phyloP scores from a whole-genome alignment of 768 basidiomycete species.

The Collybia sp. region DNA sequence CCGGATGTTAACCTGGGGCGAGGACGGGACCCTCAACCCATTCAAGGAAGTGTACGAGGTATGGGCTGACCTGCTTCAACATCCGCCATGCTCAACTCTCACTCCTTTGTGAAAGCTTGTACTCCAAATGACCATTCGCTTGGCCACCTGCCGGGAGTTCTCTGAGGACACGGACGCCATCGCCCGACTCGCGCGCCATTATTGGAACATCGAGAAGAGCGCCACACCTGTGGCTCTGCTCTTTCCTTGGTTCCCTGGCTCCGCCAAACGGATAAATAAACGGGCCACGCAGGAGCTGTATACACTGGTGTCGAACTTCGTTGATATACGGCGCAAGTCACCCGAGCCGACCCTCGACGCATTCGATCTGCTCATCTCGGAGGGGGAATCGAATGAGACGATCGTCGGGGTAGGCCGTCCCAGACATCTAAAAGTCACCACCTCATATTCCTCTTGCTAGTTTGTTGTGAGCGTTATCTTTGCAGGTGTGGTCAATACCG shows the following conservation, averaged over 20 bases:
- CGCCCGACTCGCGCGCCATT: constrained; percentile 4
- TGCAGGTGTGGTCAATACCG: constrained; percentile 31
- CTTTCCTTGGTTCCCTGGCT: constrained; percentile 32
- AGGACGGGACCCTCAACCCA: constrained; percentile 24
- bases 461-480: constrained; percentile 31
- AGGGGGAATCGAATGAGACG: constrained; percentile 20
- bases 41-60: constrained; percentile 28
- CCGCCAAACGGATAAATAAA: constrained; percentile 21
- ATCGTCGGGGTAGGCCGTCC: constrained; percentile 18
- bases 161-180: constrained; percentile 12
- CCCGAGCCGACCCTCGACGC: constrained; percentile 20
- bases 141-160: constrained; percentile 12
- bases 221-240: constrained; percentile 26
- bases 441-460: constrained; percentile 8
- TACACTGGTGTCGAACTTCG: constrained; percentile 17
- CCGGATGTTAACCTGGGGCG: constrained; percentile 18
- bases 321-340: constrained; percentile 21
- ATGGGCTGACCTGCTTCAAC: background rate
- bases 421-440: background rate
- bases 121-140: constrained; percentile 12
- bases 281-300: constrained; percentile 25
- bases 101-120: background rate
- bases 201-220: constrained; percentile 13
- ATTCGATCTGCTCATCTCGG: constrained; percentile 27
- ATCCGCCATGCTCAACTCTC: background rate